These are phyloP conservation scores for Cryptococcus sp. DNA, from an alignment of 1,284 basidiomycete species.

Conservation along the genomic window DNA sequence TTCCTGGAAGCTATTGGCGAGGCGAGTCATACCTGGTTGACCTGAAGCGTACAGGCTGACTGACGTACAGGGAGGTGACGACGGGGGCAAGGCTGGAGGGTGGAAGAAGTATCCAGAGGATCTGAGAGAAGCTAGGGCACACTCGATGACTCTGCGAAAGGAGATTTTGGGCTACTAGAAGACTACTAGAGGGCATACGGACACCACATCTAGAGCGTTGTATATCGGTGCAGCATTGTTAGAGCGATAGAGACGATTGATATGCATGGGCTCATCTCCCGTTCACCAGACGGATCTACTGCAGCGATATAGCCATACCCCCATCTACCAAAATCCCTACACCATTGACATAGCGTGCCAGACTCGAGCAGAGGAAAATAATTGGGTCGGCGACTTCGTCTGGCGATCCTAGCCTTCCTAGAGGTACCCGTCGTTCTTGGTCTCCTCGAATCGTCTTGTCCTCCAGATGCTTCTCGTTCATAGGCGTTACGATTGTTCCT, in stretches of 20 bases:
- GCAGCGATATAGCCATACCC: conserved; percentile 70
- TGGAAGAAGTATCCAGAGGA: not conserved
- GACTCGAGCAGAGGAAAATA: conserved; percentile 67
- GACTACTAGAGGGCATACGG: too few species aligned
- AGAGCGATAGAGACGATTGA: too few species aligned
- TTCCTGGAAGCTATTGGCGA: conserved; percentile 24
- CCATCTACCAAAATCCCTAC: conserved; percentile 63
- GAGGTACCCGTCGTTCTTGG: conserved; percentile 62
- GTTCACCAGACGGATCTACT: too few species aligned
- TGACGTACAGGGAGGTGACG: not conserved
- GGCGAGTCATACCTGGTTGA: conserved; percentile 4
- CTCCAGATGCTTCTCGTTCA: conserved; percentile 69
- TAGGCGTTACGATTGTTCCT: conserved; percentile 68
- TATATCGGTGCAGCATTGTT: too few species aligned
- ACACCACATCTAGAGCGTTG: too few species aligned
- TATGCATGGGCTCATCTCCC: too few species aligned
- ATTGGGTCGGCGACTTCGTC: conserved; percentile 72
- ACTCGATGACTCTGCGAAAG: not conserved
- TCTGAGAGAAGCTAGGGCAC: not conserved
- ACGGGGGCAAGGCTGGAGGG: not conserved
- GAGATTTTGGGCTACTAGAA: not conserved
- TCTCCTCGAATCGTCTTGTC: conserved; percentile 58
- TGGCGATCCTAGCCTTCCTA: conserved; percentile 66
- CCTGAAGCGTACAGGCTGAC: not conserved
- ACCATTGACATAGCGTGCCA: conserved; percentile 57